Evolutionary conservation across 1,139 yeast species (phyloP), one percentile per base, ranked within the genome.

Genomic region (Kurtzmaniella quercitrusa): DNA sequence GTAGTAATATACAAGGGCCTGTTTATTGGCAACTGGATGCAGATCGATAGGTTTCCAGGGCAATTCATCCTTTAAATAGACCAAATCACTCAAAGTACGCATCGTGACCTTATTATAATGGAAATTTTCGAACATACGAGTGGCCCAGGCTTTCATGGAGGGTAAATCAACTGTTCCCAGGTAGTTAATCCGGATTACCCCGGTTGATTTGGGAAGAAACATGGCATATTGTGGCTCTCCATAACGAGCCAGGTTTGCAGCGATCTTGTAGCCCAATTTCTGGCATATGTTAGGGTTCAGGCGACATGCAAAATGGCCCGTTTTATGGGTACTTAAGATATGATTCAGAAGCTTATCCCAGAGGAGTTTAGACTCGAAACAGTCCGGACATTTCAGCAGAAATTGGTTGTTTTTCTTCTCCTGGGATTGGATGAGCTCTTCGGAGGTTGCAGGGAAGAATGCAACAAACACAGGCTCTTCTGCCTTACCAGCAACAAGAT

Each of bases 261-360:
- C 47, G 14, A 14, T 10, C 14, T 31, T 31, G 48, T 73, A 68
- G 0, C 81, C 82, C 37, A 85, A 57, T 42, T 72, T 64, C 31
- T 62, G 54, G 57, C 93, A 85, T 3, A 83, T 54, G 17, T 63
- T 64, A 3, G 68, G 62, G 51, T 80, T 70, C 16, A 73, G 58
- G 25, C 61, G 58, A 59, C 93, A 85, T 60, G 79, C 81, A 48
- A 84, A 65, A 58, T 80, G 88, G 8, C 77, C 84, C 0, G 79
- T 62, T n/a, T 63, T 63, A n/a, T 77, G 63, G 8, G 65, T 62
- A 8, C 67, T 55, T 11, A 65, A 52, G 6, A 83, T 57, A 40
- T 68, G 74, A 51, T 78, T 79, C 17, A 83, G 73, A 9, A 81
- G 59, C 36, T 70, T 61, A 45, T 74, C 77, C 93, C 93, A 85